Evolutionary conservation across 306 rosid genomes (phyloP), one percentile per base, ranked within the genome.

Genomic region (Calophaca sinica): DNA sequence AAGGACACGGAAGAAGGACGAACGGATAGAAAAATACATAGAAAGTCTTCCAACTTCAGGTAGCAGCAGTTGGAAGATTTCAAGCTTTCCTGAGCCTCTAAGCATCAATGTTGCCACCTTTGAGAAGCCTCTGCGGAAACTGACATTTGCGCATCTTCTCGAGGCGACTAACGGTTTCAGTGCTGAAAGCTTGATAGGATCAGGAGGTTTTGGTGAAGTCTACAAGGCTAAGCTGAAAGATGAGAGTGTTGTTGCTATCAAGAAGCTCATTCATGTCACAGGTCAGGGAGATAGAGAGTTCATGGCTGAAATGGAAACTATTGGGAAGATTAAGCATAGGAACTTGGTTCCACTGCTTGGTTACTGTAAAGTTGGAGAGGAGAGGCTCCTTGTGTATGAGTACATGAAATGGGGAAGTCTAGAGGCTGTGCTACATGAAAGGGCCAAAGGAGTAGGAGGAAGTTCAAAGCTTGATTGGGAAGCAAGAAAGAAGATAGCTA

Each of bases 231-330:
- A 86, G 64, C 61, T 91, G 57, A 84, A 68, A 78, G 97, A 87
- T 62, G 97, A 94, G 2, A 81, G 84, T 73, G 80, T 84, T 61
- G 97, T 91, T 49, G 94, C 94, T 6, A 87, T 91, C 72, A 91
- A 91, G 90, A 91, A 91, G 81, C 97, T 91, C 67, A 84, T 87
- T 49, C 89, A 81, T 8, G 89, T 91, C 73, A 86, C 89, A 13
- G 86, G 92, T 33, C 97, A 91, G 82, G 97, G 97, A 49, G 94
- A 91, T 62, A 83, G 97, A 73, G 97, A 91, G 81, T 91, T 91
- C 77, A 89, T 89, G 90, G 97, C 97, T 0, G 94, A 91, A 82
- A 89, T 91, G 97, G 97, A 91, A 80, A 91, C 97, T 38, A 86
- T 91, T 6, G 97, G 97, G 70, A 91, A 87, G 82, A 87, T 91